Percentiles rank a stretch among this genome's conserved stretches.
Evolutionary conservation across 495 filamentous ascomycete species (phyloP).

Genomic region (Penicillium diatomitis): DNA sequence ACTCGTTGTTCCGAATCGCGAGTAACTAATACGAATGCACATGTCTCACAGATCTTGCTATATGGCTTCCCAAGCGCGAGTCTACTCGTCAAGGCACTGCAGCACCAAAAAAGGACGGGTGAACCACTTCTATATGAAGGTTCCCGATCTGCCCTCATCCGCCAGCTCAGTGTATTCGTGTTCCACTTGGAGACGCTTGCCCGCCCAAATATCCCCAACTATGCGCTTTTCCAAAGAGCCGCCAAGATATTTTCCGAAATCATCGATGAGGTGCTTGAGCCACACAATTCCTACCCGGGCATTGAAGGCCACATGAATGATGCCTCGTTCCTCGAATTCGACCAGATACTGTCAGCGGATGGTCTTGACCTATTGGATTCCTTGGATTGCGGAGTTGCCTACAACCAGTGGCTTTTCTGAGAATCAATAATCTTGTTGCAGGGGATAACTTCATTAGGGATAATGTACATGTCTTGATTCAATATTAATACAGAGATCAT

Average conservation of each 20-base stretch:
- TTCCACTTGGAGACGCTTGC: slow-evolving; percentile 22
- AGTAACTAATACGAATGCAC: not conserved
- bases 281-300: slow-evolving; percentile 3
- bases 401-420: slow-evolving; percentile 26
- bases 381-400: slow-evolving; percentile 18
- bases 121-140: slow-evolving; percentile 28
- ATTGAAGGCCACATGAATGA: not conserved
- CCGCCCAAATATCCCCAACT: slow-evolving; percentile 11
- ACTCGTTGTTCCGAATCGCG: not conserved
- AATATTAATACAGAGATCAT: too few species aligned
- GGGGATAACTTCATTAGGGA: not conserved
- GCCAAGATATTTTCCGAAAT: slow-evolving; percentile 21
- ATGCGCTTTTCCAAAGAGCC: slow-evolving; percentile 21
- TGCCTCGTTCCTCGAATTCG: slow-evolving; percentile 3
- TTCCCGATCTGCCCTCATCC: slow-evolving; percentile 47
- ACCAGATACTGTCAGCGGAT: slow-evolving; percentile 12
- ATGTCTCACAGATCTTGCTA: slow-evolving; percentile 19
- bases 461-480: too few species aligned
- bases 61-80: slow-evolving; percentile 34
- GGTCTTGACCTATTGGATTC: slow-evolving; percentile 17
- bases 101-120: slow-evolving; percentile 32
- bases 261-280: slow-evolving; percentile 27
- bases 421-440: not conserved
- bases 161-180: slow-evolving; percentile 50
- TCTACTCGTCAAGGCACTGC: slow-evolving; percentile 29